phyloP scores from a whole-genome alignment of 805 yeast species.

The Saccharomycopsis sp. region DNA sequence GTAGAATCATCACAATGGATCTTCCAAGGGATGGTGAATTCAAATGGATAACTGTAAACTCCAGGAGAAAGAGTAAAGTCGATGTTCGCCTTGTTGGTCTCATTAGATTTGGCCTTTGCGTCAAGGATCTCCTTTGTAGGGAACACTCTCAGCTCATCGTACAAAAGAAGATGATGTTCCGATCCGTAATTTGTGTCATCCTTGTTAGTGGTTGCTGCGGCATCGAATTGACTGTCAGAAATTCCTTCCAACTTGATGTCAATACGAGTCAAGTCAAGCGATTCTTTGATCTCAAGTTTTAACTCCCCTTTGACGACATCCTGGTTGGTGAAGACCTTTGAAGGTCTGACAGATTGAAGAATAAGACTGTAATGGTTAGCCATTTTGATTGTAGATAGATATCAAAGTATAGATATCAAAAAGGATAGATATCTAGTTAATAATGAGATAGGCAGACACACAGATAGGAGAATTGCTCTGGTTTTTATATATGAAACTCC shows the following conservation, averaged over 20 bases:
- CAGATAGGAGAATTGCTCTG: no score
- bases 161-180: slow-evolving; percentile 10
- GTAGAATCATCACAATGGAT: slow-evolving; percentile 15
- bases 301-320: slow-evolving; percentile 12
- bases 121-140: slow-evolving; percentile 10
- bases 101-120: neutral
- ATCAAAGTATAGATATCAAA: no score
- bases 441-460: no score
- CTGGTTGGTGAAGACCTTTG: slow-evolving; percentile 16
- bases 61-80: slow-evolving; percentile 15
- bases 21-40: slow-evolving; percentile 17
- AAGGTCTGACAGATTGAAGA: slow-evolving; percentile 1
- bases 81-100: neutral
- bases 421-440: no score
- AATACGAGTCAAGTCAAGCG: slow-evolving; percentile 8
- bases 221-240: neutral
- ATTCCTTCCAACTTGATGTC: slow-evolving; percentile 16
- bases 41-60: slow-evolving; percentile 12
- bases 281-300: slow-evolving; percentile 3
- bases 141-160: slow-evolving; percentile 8
- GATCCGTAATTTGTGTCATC: neutral
- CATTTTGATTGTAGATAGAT: neutral
- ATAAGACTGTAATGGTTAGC: neutral
- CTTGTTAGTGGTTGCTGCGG: neutral
- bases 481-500: no score